These are phyloP conservation scores for Circinella umbellata DNA, from an alignment of 371 early-diverging fungal genomes.

Conservation along the genomic window DNA sequence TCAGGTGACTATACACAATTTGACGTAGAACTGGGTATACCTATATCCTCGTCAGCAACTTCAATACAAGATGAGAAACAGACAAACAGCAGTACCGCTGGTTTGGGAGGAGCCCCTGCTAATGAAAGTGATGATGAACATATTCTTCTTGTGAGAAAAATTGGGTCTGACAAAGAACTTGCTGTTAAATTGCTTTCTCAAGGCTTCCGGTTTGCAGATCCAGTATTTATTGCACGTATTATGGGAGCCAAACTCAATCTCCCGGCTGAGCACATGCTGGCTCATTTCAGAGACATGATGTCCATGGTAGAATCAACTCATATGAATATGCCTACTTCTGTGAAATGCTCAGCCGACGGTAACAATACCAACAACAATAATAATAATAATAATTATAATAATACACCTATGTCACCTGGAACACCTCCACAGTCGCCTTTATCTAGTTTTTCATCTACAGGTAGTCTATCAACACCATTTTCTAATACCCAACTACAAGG, in stretches of 20 bases:
- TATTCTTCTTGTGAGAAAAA: slow-evolving; percentile 38
- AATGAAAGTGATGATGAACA: slow-evolving; percentile 28
- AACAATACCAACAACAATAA: neutral
- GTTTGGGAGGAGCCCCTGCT: neutral
- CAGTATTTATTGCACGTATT: slow-evolving; percentile 38
- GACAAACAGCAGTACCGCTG: neutral
- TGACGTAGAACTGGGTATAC: neutral
- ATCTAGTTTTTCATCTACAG: neutral
- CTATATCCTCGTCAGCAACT: neutral
- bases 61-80: slow-evolving; percentile 5
- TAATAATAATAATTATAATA: neutral
- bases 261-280: slow-evolving; percentile 38
- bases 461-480: slow-evolving; percentile 2
- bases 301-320: slow-evolving; percentile 3
- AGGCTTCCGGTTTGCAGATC: slow-evolving; percentile 48
- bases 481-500: slow-evolving; percentile 4
- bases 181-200: slow-evolving; percentile 25
- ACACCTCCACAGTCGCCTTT: neutral
- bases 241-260: slow-evolving; percentile 40
- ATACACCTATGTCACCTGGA: neutral
- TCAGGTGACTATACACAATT: neutral
- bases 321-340: neutral
- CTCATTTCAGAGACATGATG: slow-evolving; percentile 37
- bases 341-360: neutral
- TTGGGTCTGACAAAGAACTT: slow-evolving; percentile 25